phyloP scores from a whole-genome alignment of 2,329 filamentous ascomycete species.

The Clarireedia paspali region DNA sequence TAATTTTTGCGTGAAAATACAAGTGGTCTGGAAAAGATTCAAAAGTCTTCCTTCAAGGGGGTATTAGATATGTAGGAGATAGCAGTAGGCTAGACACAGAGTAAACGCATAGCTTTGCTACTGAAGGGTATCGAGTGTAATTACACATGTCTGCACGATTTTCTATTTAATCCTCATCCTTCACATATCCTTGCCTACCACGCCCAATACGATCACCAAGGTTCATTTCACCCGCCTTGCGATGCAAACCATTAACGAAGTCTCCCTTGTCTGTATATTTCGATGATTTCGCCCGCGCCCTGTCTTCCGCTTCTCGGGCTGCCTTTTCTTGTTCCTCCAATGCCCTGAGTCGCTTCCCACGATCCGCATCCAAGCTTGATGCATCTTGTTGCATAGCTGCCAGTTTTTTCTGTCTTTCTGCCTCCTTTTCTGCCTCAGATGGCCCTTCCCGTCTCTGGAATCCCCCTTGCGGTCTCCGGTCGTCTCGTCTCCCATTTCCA shows the following conservation, averaged over 20 bases:
- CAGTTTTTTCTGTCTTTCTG: constrained; percentile 58
- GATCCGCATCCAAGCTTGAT: constrained; percentile 60
- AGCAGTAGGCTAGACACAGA: not conserved
- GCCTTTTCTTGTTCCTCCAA: constrained; percentile 58
- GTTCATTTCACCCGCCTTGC: constrained; percentile 45
- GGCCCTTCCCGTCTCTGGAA: not conserved
- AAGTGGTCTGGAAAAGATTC: not conserved
- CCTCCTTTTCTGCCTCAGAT: constrained; percentile 33
- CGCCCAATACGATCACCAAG: constrained; percentile 46
- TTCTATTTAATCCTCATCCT: constrained; percentile 32
- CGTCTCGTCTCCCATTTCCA: constrained; percentile 24
- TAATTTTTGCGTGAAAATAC: no score
- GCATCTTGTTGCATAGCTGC: constrained; percentile 69
- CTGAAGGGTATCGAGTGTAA: not conserved
- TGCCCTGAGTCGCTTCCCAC: constrained; percentile 58
- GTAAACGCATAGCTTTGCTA: not conserved
- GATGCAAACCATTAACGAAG: constrained; percentile 57
- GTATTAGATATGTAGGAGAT: not conserved
- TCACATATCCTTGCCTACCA: constrained; percentile 37
- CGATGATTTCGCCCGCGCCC: constrained; percentile 47
- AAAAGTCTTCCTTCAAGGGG: not conserved
- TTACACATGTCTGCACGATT: not conserved
- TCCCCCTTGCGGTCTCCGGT: constrained; percentile 10
- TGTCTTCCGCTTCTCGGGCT: constrained; percentile 60
- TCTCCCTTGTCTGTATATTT: constrained; percentile 56